phyloP scores from a whole-genome alignment of 2,329 filamentous ascomycete species.

The Plenodomus tracheiphilus region DNA sequence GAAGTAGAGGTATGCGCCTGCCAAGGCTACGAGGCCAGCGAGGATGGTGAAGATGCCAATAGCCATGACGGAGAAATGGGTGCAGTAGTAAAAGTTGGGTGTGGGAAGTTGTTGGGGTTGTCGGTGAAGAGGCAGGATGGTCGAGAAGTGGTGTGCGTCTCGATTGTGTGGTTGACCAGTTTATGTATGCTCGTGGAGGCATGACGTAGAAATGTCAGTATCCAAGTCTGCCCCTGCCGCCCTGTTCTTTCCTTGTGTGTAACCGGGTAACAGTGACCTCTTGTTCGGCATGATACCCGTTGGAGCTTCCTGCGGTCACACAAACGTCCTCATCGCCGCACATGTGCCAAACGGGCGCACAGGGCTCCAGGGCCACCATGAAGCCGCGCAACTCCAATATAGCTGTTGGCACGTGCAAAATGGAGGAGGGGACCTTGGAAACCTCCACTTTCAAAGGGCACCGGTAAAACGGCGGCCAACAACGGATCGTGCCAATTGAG shows the following conservation, averaged over 20 bases:
- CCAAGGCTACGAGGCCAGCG: slow-evolving; percentile 33
- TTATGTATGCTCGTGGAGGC: slow-evolving; percentile 14
- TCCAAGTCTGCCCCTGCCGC: slow-evolving; percentile 11
- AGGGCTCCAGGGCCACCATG: no score
- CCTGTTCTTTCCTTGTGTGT: not conserved
- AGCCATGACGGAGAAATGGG: slow-evolving; percentile 25
- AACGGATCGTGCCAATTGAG: not conserved
- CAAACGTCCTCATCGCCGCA: not conserved
- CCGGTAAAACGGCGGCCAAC: not conserved
- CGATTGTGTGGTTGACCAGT: slow-evolving; percentile 8
- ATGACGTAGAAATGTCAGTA: slow-evolving; percentile 20
- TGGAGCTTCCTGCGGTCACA: slow-evolving; percentile 1
- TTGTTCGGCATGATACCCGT: not conserved
- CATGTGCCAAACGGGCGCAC: not conserved
- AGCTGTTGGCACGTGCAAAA: not conserved
- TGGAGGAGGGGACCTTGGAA: not conserved
- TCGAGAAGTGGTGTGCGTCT: slow-evolving; percentile 4
- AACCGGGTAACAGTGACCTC: slow-evolving; percentile 3
- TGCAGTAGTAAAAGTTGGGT: slow-evolving; percentile 2
- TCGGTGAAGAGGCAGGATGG: not conserved
- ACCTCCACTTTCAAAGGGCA: not conserved
- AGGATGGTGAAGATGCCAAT: slow-evolving; percentile 35
- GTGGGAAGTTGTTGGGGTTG: not conserved
- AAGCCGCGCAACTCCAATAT: not conserved
- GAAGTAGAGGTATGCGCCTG: slow-evolving; percentile 50